These are phyloP conservation scores for Pezizomycotina sp. DNA, from an alignment of 2,329 filamentous ascomycete genomes.

Conservation along the genomic window DNA sequence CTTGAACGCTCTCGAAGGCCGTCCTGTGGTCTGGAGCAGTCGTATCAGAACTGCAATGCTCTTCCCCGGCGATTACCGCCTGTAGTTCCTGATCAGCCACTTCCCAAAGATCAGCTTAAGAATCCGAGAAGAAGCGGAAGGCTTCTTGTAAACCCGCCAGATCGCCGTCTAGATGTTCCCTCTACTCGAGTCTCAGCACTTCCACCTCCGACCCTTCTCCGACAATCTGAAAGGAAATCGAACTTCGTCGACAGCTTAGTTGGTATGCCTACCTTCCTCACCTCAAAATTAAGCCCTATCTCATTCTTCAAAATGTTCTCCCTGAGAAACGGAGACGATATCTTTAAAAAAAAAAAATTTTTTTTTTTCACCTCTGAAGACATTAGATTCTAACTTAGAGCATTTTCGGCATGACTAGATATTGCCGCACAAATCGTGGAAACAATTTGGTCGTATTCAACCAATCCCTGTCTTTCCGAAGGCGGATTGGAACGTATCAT, in stretches of 20 bases:
- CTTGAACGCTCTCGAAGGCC: too few relatives aligned
- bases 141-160: conserved; percentile 21
- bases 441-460: conserved; percentile 88
- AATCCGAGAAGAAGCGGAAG: conserved; percentile 34
- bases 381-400: conserved; percentile 15
- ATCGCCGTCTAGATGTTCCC: conserved; percentile 39
- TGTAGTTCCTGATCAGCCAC: conserved; percentile 29
- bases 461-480: conserved; percentile 58
- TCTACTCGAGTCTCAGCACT: conserved; percentile 42
- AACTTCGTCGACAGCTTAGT: conserved; percentile 94
- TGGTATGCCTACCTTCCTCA: conserved; percentile 47
- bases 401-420: conserved; percentile 40
- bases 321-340: too few relatives aligned
- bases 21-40: too few relatives aligned
- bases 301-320: conserved; percentile 17
- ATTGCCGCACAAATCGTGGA: conserved; percentile 94
- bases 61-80: conserved; percentile 9
- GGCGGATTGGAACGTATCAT: conserved; percentile 59
- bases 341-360: background rate
- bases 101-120: conserved; percentile 47
- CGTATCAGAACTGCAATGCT: too few relatives aligned
- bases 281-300: conserved; percentile 1
- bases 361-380: conserved; percentile 23
- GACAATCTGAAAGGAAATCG: conserved; percentile 80
- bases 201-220: conserved; percentile 50